A percentile compares a stretch with the other conserved stretches of the same genome.
Evolutionary conservation across 139 green algal species (phyloP).

Genomic region (Nannochloris sp.): DNA sequence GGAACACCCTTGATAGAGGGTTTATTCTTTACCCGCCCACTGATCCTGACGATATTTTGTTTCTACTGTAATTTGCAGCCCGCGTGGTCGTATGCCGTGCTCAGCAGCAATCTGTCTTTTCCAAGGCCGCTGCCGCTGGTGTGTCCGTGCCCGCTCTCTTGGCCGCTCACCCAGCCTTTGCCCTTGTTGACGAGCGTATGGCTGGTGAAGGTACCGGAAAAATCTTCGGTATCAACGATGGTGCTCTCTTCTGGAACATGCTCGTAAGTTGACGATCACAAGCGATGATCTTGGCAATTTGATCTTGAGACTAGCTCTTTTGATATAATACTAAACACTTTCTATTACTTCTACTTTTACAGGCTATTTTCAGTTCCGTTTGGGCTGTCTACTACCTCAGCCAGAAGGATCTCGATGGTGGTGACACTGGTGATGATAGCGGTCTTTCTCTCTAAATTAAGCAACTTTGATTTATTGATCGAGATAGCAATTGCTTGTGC

Average conservation of each 20-base stretch:
- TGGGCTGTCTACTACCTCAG: conserved; percentile 33
- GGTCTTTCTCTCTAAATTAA: background rate
- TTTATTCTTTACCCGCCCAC: background rate
- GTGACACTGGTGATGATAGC: conserved; percentile 26
- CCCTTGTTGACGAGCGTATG: conserved; percentile 49
- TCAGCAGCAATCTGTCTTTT: conserved; percentile 15
- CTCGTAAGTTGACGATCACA: background rate
- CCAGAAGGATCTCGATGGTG: conserved; percentile 25
- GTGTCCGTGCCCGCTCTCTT: conserved; percentile 32
- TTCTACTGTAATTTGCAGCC: background rate
- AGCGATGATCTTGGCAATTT: background rate
- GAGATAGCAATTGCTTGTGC: too few relatives aligned
- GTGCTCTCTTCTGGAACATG: conserved; percentile 35
- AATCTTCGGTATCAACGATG: conserved; percentile 48
- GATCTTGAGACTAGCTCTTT: background rate
- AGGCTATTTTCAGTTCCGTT: conserved; percentile 26
- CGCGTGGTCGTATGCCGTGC: conserved; percentile 29
- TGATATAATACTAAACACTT: background rate
- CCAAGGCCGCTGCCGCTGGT: conserved; percentile 29
- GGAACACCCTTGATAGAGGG: background rate
- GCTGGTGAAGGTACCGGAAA: conserved; percentile 42
- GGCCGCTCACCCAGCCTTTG: conserved; percentile 33
- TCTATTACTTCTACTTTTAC: conserved; percentile 6
- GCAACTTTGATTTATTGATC: background rate
- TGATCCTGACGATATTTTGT: background rate